Base-by-base conservation (phyloP, 371 early-diverging fungal species). In the Mortierella sp. region DNA sequence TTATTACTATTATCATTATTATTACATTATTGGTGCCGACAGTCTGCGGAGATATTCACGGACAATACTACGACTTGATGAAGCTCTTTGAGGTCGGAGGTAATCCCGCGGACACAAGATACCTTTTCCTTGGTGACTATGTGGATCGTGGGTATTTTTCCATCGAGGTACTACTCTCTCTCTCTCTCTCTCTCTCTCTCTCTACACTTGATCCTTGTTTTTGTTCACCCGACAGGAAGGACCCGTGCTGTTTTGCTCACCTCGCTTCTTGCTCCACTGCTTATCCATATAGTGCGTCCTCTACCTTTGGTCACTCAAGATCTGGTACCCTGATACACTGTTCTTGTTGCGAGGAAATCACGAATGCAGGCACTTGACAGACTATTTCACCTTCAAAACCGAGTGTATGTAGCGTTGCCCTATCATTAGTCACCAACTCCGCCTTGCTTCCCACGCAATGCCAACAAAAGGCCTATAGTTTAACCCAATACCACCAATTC, bases 21-120 rank as follows among this genome's bases (percentile, higher is more conserved):
- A 57, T 25, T 50, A 16, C 72, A 4, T 83, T 80, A 9, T 69
- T 26, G 70, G 21, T 45, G 57, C 37, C 9, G 44, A 73, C 81
- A 90, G 96, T 98, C 15, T 97, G 98, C 80, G 99, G 99, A 46
- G 99, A 99, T 85, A 94, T 99, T 43, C 99, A 99, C 81, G 99
- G 99, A 11, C 99, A 99, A 83, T 99, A 93, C 84, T 97, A 91
- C 76, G 99, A 99, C 84, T 87, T 99, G 75, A 94, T 99, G 93
- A 98, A 97, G 80, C 87, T 99, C 23, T 97, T 99, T 82, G 96
- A 98, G 79, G 96, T 98, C 16, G 96, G 98, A 51, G 99, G 99
- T 19, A 91, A 94, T 74, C 99, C 99, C 28, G 90, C 91, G 1
- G 86, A 87, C 5, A 96, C 97, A 5, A 82, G 93, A 9, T 97